These are phyloP conservation scores for Trichoderma atrobrunneum DNA, from an alignment of 2,329 filamentous ascomycete species.

Conservation along the genomic window DNA sequence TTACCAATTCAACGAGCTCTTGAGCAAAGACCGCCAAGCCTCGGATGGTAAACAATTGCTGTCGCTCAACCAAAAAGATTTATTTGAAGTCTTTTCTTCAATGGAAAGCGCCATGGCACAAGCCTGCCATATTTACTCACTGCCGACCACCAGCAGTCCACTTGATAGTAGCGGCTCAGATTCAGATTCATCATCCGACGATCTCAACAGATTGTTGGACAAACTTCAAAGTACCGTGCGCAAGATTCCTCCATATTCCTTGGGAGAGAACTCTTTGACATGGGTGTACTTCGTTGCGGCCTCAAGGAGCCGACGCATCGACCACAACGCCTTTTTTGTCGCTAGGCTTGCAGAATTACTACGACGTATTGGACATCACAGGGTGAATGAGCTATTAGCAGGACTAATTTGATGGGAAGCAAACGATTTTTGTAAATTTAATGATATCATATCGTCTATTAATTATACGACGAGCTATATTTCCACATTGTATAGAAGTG, in stretches of 20 bases:
- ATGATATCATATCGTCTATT: neutral
- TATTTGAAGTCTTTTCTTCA: neutral
- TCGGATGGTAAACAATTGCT: neutral
- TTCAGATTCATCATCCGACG: neutral
- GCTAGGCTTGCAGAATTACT: neutral
- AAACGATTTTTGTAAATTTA: neutral
- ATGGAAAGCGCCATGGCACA: constrained; percentile 2
- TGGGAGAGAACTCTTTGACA: constrained; percentile 4
- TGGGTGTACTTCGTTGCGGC: constrained; percentile 6
- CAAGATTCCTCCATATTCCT: neutral
- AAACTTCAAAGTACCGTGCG: neutral
- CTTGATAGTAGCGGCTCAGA: neutral
- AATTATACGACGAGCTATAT: neutral
- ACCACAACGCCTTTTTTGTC: constrained; percentile 2
- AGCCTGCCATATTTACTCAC: neutral
- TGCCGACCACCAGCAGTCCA: neutral
- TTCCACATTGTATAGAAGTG: neutral
- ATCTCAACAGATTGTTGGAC: neutral
- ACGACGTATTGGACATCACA: neutral
- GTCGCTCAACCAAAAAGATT: constrained; percentile 1
- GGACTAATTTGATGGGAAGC: neutral
- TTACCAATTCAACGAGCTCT: neutral
- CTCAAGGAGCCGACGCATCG: neutral
- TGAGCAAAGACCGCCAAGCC: neutral
- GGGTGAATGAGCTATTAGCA: neutral